Evolutionary conservation across 495 filamentous ascomycete genomes (phyloP).

Genomic region (Aspergillus taichungensis): DNA sequence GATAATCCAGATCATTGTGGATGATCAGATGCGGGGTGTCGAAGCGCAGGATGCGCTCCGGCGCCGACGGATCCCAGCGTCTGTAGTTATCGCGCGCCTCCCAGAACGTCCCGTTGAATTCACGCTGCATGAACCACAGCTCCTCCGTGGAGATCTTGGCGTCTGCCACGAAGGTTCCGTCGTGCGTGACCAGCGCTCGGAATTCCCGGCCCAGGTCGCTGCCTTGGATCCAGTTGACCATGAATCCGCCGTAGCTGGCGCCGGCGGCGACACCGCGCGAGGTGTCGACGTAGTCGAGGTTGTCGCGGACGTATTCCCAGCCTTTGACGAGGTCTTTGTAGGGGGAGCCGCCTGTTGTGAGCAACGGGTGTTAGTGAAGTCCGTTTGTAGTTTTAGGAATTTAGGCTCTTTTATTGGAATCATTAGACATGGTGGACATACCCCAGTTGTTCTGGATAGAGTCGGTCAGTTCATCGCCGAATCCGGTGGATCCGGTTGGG

Average conservation of each 20-base stretch:
- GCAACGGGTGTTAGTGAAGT: neutral
- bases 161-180: conserved; percentile 37
- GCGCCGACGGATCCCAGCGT: conserved; percentile 32
- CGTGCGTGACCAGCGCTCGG: conserved; percentile 43
- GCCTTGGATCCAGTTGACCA: conserved; percentile 52
- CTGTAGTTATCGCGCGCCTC: conserved; percentile 33
- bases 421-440: too few relatives aligned
- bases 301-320: conserved; percentile 41
- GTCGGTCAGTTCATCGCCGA: conserved; percentile 39
- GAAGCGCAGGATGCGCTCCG: conserved; percentile 28
- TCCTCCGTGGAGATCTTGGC: conserved; percentile 40
- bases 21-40: conserved; percentile 39
- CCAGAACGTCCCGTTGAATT: conserved; percentile 40
- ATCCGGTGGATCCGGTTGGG: conserved; percentile 43
- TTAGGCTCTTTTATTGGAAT: too few relatives aligned
- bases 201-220: conserved; percentile 43
- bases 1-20: conserved; percentile 37
- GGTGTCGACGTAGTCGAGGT: conserved; percentile 43
- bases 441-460: conserved; percentile 43
- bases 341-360: conserved; percentile 29
- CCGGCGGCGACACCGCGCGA: conserved; percentile 40
- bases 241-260: conserved; percentile 45
- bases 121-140: conserved; percentile 36
- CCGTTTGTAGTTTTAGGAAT: neutral
- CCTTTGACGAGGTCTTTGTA: conserved; percentile 47